Percentiles rank a stretch among this genome's conserved stretches.
Conservation (phyloP, 2,329 filamentous ascomycete species). For the Sporothrix inflata region DNA sequence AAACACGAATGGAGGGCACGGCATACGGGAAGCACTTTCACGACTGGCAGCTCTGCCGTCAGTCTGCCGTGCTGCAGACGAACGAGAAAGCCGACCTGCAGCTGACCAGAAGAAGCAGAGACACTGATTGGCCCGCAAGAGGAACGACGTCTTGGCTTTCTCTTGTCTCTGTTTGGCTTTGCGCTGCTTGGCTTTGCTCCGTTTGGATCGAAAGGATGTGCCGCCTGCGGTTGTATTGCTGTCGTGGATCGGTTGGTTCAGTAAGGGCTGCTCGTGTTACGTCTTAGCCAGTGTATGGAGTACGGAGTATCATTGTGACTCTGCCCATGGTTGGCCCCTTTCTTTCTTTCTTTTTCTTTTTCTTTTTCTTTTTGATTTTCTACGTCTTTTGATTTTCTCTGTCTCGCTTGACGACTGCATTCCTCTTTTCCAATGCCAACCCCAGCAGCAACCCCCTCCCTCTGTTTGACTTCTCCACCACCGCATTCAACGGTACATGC, state of each 20-base stretch:
- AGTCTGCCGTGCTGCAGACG: neutral
- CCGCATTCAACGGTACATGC: slow-evolving; percentile 9
- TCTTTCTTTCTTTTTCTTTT: too few relatives aligned
- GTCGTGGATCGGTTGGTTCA: neutral
- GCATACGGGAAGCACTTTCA: neutral
- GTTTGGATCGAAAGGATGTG: too few relatives aligned
- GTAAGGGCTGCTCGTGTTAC: too few relatives aligned
- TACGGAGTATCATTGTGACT: too few relatives aligned
- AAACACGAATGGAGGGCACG: neutral
- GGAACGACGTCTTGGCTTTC: neutral
- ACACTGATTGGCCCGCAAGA: neutral
- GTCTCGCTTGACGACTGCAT: neutral
- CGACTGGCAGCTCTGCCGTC: neutral
- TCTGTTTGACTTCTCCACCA: too few relatives aligned
- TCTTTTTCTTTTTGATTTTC: neutral
- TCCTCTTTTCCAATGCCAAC: neutral
- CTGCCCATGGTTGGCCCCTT: neutral
- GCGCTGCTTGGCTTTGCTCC: too few relatives aligned
- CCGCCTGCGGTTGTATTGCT: neutral
- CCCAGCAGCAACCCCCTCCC: neutral
- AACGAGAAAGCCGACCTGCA: neutral
- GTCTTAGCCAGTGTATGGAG: too few relatives aligned
- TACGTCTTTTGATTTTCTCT: neutral
- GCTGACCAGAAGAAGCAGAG: neutral
- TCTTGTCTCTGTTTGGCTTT: neutral